A percentile compares a stretch with the other conserved stretches of the same genome.
Conservation (phyloP, 163 green algal genomes). For the Scenedesmus sp. region DNA sequence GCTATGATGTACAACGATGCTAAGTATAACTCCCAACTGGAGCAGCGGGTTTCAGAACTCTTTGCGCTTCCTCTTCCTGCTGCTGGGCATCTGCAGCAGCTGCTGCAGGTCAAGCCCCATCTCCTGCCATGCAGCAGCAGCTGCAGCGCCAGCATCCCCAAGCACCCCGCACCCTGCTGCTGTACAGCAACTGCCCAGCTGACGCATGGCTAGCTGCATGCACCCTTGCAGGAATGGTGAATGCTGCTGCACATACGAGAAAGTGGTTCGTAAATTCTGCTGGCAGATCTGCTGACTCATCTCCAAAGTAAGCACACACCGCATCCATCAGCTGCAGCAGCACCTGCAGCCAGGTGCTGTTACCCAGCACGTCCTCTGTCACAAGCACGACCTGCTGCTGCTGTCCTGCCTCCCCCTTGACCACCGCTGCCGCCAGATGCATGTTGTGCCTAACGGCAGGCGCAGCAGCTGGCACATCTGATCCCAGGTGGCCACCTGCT, state of each 20-base stretch:
- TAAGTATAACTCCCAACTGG: too few relatives aligned
- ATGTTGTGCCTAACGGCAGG: neutral
- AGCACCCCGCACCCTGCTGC: slow-evolving; percentile 10
- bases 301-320: slow-evolving; percentile 13
- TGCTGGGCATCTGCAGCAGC: slow-evolving; percentile 41
- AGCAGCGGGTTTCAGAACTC: neutral
- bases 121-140: neutral
- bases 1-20: too few relatives aligned
- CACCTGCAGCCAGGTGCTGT: neutral
- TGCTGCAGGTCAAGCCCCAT: slow-evolving; percentile 38
- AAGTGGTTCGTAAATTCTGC: neutral
- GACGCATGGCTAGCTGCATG: neutral
- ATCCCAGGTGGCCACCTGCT: neutral
- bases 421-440: neutral
- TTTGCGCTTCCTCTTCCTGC: slow-evolving; percentile 24
- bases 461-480: slow-evolving; percentile 8
- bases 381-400: neutral
- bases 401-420: neutral
- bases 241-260: neutral
- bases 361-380: neutral
- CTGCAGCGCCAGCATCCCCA: neutral
- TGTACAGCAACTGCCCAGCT: neutral
- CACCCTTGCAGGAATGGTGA: neutral
- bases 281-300: slow-evolving; percentile 30
- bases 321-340: slow-evolving; percentile 31